Evolutionary conservation across 2,329 filamentous ascomycete species (phyloP), one percentile per base, ranked within the genome.

Genomic region (Exophiala phaeomuriformis): DNA sequence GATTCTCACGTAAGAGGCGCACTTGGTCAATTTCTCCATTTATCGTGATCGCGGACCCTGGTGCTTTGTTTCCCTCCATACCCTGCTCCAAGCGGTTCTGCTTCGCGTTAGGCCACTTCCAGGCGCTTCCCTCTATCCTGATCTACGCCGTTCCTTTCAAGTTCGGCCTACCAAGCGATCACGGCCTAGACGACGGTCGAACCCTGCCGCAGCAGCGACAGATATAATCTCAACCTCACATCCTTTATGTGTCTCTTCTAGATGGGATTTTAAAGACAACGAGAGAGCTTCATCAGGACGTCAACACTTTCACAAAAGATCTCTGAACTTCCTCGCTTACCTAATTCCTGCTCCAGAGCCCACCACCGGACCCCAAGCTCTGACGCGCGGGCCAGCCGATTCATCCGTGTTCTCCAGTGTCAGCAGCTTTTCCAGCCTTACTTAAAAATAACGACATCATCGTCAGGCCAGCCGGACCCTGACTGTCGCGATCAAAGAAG

Each of bases 341-440:
- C 36, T 52, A 40, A 47, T 47, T 47, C 8, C 9, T 10, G 29
- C 29, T 28, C 50, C 36, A 10, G 30, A 52, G 31, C 30, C 43
- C 8, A 10, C 33, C 33, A 27, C 39, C 39, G 10, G 36, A 39
- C 36, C 4, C 19, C 10, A 6, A 41, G 27, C 39, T 41, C 19
- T 3, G 41, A 29, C 44, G 50, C 50, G 29, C 50, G 27, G 27
- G n/a, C 50, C 36, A 41, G 50, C 50, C 50, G 50, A 40, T 5
- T 52, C 43, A 45, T 51, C 49, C 49, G 49, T 32, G 19, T 28
- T 19, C 12, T n/a, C 41, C 40, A 45, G 51, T 49, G 51, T 56
- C 54, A 53, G 51, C 50, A 47, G 27, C 27, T 51, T 28, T 43
- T 45, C 51, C 55, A 57, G 55, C 55, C 55, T 57, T 47, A 57